phyloP scores from a whole-genome alignment of 2,329 filamentous ascomycete species.

The Claviceps cyperi region DNA sequence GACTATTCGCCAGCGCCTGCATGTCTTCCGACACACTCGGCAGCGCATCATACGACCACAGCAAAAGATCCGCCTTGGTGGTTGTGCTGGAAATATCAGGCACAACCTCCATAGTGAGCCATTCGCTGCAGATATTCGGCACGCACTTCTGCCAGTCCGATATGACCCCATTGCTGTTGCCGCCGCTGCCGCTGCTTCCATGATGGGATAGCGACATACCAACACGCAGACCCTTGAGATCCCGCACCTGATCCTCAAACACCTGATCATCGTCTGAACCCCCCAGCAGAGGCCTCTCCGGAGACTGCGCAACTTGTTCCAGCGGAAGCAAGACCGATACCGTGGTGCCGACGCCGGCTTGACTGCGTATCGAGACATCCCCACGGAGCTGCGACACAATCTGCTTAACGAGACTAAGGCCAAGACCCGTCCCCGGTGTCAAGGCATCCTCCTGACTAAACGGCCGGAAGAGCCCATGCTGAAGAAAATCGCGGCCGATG shows the following conservation, averaged over 20 bases:
- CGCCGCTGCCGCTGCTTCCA: neutral
- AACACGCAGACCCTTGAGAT: slow-evolving; percentile 14
- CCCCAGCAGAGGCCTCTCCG: neutral
- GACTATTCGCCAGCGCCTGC: neutral
- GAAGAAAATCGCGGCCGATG: slow-evolving; percentile 47
- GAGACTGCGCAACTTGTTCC: slow-evolving; percentile 1
- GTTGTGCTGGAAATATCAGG: slow-evolving; percentile 4
- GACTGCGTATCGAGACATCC: slow-evolving; percentile 39
- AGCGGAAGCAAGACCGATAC: slow-evolving; percentile 20
- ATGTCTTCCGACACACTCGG: neutral
- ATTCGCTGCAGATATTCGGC: slow-evolving; percentile 16
- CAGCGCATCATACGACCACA: slow-evolving; percentile 7
- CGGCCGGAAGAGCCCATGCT: slow-evolving; percentile 44
- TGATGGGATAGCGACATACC: neutral
- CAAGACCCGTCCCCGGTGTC: slow-evolving; percentile 46
- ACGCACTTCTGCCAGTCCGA: slow-evolving; percentile 3
- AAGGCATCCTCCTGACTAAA: slow-evolving; percentile 49
- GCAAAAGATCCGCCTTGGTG: slow-evolving; percentile 12
- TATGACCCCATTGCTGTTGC: neutral
- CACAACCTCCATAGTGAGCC: slow-evolving; percentile 19
- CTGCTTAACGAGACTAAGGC: slow-evolving; percentile 47
- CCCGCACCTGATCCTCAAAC: slow-evolving; percentile 15
- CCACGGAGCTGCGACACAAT: slow-evolving; percentile 46
- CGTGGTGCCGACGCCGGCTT: slow-evolving; percentile 21
- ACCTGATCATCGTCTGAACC: slow-evolving; percentile 42